Evolutionary conservation across 257 asterid genomes (phyloP).

Genomic region (Ocimum tenuiflorum): DNA sequence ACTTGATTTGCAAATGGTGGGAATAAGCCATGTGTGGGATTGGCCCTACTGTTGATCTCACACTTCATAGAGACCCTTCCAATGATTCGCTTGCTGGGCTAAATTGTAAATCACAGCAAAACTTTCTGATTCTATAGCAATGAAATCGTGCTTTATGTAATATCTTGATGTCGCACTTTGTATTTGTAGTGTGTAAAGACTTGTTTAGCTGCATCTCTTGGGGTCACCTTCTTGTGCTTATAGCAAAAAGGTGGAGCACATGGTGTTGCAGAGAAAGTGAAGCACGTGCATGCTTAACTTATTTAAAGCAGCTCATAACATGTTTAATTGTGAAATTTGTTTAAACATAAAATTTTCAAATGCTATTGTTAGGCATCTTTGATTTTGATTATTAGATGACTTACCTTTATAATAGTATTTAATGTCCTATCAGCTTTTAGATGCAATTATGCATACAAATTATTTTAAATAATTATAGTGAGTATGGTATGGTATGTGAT

Average conservation of each 20-base stretch:
- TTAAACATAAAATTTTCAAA: too few species aligned
- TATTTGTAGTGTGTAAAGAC: neutral
- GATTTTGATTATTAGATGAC: too few species aligned
- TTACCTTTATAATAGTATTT: neutral
- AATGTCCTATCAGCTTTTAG: neutral
- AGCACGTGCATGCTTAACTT: slow-evolving; percentile 18
- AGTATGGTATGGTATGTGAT: slow-evolving; percentile 6
- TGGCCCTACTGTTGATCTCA: slow-evolving; percentile 45
- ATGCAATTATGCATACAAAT: neutral
- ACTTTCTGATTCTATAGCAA: neutral
- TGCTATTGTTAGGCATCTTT: too few species aligned
- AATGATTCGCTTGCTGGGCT: slow-evolving; percentile 15
- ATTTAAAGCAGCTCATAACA: too few species aligned
- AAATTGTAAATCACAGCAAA: slow-evolving; percentile 16
- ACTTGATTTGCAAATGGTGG: slow-evolving; percentile 23
- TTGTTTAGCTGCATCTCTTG: neutral
- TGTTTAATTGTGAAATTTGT: too few species aligned
- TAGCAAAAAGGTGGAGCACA: slow-evolving; percentile 20
- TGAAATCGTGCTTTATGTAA: neutral
- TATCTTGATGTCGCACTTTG: neutral
- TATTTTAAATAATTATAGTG: neutral
- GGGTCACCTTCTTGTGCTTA: neutral
- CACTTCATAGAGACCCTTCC: slow-evolving; percentile 14
- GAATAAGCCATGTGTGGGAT: slow-evolving; percentile 49
- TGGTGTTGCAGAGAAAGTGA: slow-evolving; percentile 18